Evolutionary conservation across 805 yeast species (phyloP).

Genomic region (Schizosaccharomyces japonicus): DNA sequence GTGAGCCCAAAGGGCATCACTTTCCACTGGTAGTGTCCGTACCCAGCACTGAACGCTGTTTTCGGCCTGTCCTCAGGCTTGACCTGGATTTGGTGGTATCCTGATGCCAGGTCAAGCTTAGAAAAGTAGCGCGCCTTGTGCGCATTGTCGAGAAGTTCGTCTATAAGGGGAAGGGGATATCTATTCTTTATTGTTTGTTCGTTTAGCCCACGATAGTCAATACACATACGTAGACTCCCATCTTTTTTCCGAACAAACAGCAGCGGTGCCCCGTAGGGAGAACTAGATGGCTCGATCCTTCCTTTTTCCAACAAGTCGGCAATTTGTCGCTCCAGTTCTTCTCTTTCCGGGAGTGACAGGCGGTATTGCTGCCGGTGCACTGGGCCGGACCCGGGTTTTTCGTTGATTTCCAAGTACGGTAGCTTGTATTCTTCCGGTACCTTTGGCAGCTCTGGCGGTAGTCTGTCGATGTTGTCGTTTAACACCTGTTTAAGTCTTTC

Average conservation of each 20-base stretch:
- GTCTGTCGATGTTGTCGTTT: too few relatives aligned
- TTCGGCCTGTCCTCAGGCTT: constrained; percentile 1
- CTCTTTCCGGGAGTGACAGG: too few relatives aligned
- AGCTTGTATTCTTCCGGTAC: too few relatives aligned
- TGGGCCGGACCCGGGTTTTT: too few relatives aligned
- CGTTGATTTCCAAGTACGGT: too few relatives aligned
- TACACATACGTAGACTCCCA: constrained; percentile 8
- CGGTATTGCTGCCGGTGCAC: too few relatives aligned
- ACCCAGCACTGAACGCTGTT: constrained; percentile 5
- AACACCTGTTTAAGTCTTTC: too few relatives aligned
- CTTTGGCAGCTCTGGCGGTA: too few relatives aligned
- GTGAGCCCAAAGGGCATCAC: constrained; percentile 7
- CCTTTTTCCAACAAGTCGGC: constrained; percentile 1
- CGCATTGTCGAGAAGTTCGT: constrained; percentile 1
- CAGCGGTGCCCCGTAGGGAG: constrained; percentile 8
- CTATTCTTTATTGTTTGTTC: constrained; percentile 4
- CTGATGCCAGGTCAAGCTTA: constrained; percentile 10
- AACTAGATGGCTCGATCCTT: constrained; percentile 3
- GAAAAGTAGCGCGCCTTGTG: constrained; percentile 7
- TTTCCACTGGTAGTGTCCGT: constrained; percentile 4
- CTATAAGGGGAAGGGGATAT: constrained; percentile 5
- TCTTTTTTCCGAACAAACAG: constrained; percentile 11
- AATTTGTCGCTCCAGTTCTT: too few relatives aligned
- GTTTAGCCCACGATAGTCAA: constrained; percentile 6
- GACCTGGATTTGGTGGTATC: constrained; percentile 5